Evolutionary conservation across 2,329 filamentous ascomycete genomes (phyloP).

Genomic region (Xenoacremonium recifei): DNA sequence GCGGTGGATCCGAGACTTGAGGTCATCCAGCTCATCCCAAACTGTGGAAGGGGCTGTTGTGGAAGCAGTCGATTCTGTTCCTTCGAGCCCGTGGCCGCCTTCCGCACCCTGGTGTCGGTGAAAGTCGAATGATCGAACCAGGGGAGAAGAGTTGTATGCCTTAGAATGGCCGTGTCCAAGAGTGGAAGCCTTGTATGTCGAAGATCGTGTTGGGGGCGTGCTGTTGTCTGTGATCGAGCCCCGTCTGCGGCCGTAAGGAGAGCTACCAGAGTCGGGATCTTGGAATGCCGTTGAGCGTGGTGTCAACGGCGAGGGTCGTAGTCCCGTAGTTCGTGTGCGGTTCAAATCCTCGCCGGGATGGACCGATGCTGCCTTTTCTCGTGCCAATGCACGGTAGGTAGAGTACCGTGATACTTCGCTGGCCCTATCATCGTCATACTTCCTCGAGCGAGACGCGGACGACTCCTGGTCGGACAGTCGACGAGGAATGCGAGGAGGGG

Average conservation of each 20-base stretch:
- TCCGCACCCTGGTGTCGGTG: conserved; percentile 29
- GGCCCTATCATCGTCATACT: conserved; percentile 44
- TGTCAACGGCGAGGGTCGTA: conserved; percentile 47
- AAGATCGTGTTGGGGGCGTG: conserved; percentile 38
- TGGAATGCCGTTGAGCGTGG: conserved; percentile 48
- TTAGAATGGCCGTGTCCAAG: conserved; percentile 26
- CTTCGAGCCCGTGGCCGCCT: conserved; percentile 50
- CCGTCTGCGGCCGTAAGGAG: conserved; percentile 31
- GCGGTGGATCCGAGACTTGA: conserved; percentile 89
- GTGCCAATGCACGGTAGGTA: conserved; percentile 40
- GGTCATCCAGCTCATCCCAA: conserved; percentile 95
- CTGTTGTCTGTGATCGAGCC: conserved; percentile 50
- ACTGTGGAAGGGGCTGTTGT: conserved; percentile 89
- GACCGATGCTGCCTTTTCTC: conserved; percentile 42
- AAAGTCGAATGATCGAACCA: conserved; percentile 44
- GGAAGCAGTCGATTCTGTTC: conserved; percentile 83
- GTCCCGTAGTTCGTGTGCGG: conserved; percentile 30
- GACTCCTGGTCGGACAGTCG: conserved; percentile 60
- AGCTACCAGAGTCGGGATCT: conserved; percentile 35
- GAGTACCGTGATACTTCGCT: conserved; percentile 40
- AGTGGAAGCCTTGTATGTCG: conserved; percentile 39
- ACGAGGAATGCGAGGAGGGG: conserved; percentile 50
- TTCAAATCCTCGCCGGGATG: conserved; percentile 37
- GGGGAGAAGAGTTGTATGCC: conserved; percentile 58
- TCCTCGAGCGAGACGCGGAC: conserved; percentile 32